These are phyloP conservation scores for Lachnellula arida DNA, from an alignment of 2,329 filamentous ascomycete species.

Conservation along the genomic window DNA sequence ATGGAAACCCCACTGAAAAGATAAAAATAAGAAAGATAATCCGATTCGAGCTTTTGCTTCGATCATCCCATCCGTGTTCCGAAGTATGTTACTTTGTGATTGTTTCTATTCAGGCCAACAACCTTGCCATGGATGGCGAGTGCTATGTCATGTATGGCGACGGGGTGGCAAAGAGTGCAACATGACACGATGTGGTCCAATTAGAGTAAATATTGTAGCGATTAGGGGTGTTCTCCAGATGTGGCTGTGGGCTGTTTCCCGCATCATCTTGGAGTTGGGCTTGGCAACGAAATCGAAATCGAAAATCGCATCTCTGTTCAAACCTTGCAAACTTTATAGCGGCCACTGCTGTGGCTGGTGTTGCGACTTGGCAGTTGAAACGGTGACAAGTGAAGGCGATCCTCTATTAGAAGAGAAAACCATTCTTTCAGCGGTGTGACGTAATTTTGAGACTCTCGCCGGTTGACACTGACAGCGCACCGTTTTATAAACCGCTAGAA, in stretches of 20 bases:
- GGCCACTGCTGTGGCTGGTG: constrained; percentile 17
- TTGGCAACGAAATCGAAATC: no score
- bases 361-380: background rate
- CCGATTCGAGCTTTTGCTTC: background rate
- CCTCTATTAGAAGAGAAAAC: no score
- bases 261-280: no score
- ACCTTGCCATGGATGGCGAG: background rate
- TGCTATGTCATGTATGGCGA: background rate
- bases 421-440: background rate
- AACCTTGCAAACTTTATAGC: constrained; percentile 10
- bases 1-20: background rate
- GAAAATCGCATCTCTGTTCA: background rate
- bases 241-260: no score
- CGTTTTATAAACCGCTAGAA: no score
- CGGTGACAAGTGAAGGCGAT: no score
- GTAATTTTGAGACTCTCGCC: background rate
- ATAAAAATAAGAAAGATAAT: background rate
- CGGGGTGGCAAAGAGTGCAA: background rate
- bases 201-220: background rate
- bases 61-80: no score
- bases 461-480: background rate
- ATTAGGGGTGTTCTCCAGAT: no score
- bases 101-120: no score
- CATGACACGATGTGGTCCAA: background rate
- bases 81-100: background rate